Evolutionary conservation across 179 eudicot species (phyloP).

Genomic region (Camellia oleifera): DNA sequence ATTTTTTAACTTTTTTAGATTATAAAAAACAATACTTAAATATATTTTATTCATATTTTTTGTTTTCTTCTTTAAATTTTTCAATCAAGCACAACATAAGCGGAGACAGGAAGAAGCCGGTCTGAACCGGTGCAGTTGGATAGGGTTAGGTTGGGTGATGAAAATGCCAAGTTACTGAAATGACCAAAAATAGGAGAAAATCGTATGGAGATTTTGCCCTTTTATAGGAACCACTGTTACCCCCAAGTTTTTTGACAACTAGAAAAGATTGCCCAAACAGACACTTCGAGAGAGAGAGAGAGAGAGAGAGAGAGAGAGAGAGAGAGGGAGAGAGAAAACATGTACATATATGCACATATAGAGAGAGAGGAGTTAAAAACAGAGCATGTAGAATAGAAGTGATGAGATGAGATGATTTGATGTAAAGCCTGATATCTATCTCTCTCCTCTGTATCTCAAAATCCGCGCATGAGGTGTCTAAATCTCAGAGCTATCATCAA

Average conservation of each 20-base stretch:
- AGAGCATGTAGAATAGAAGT: constrained; percentile 14
- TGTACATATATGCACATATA: too few relatives aligned
- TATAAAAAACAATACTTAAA: too few relatives aligned
- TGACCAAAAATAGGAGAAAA: constrained; percentile 11
- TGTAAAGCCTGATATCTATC: constrained; percentile 19
- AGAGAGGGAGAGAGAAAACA: too few relatives aligned
- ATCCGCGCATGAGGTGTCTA: constrained; percentile 36
- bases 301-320: too few relatives aligned
- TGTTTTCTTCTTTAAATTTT: too few relatives aligned
- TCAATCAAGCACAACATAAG: too few relatives aligned
- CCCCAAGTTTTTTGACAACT: neutral
- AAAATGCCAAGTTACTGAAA: constrained; percentile 8
- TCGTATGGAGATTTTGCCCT: constrained; percentile 11
- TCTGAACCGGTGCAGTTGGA: too few relatives aligned
- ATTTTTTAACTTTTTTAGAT: too few relatives aligned
- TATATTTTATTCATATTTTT: too few relatives aligned
- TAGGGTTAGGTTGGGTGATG: neutral
- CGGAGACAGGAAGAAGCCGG: neutral
- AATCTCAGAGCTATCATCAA: constrained; percentile 15
- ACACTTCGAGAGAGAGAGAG: neutral
- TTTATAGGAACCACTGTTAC: constrained; percentile 14
- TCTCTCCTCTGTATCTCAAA: constrained; percentile 23
- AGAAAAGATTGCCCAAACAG: neutral
- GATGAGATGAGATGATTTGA: constrained; percentile 23
- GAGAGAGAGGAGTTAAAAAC: neutral